These are phyloP conservation scores for Aspergillus jensenii DNA, from an alignment of 2,329 filamentous ascomycete genomes.

Conservation along the genomic window DNA sequence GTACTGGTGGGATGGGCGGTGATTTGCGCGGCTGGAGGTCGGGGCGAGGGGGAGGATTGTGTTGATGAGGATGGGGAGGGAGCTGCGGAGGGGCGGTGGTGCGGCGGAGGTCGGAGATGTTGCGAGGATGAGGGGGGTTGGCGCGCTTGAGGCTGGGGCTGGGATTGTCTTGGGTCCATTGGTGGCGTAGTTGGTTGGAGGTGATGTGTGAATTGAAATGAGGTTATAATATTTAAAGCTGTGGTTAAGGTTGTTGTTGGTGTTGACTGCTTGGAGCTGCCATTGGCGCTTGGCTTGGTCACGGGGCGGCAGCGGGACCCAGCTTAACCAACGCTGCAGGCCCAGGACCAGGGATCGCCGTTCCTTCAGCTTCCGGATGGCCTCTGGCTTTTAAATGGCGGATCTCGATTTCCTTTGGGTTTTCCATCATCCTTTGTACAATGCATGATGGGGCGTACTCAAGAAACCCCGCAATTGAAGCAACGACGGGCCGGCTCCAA, in stretches of 20 bases:
- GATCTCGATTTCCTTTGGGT: background rate
- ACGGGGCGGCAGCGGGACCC: too few relatives aligned
- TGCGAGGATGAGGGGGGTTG: conserved; percentile 19
- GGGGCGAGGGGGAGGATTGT: conserved; percentile 25
- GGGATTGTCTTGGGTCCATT: conserved; percentile 1
- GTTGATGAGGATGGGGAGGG: conserved; percentile 4
- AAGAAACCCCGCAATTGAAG: background rate
- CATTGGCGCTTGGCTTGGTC: too few relatives aligned
- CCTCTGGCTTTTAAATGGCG: background rate
- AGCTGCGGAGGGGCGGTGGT: conserved; percentile 17
- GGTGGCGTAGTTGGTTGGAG: background rate
- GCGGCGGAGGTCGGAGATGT: conserved; percentile 21
- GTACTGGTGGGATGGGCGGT: conserved; percentile 37
- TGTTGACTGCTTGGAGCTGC: background rate
- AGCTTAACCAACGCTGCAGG: background rate
- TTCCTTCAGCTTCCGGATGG: background rate
- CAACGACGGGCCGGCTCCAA: background rate
- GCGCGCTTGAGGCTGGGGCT: background rate
- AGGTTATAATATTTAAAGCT: background rate
- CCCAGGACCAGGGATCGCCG: background rate
- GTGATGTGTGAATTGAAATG: background rate
- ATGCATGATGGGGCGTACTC: background rate
- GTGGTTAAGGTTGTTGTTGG: background rate
- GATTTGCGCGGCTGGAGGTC: conserved; percentile 35
- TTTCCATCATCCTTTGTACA: background rate